phyloP scores from a whole-genome alignment of 2,329 filamentous ascomycete species.

The Stagonosporopsis tanaceti region DNA sequence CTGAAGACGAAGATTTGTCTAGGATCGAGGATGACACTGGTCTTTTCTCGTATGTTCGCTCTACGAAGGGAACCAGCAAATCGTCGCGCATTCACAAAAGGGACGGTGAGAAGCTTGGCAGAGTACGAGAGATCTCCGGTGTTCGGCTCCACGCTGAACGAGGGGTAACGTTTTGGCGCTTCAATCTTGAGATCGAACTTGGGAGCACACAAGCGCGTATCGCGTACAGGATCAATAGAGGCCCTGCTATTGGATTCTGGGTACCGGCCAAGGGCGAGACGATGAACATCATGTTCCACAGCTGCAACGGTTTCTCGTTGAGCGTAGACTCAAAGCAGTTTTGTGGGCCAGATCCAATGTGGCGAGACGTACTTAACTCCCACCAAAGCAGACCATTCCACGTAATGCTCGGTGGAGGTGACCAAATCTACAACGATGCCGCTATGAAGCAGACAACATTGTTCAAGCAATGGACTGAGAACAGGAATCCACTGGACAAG shows the following conservation, averaged over 20 bases:
- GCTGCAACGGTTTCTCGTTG: slow-evolving; percentile 93
- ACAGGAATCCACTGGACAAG: slow-evolving; percentile 81
- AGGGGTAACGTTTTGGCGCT: slow-evolving; percentile 95
- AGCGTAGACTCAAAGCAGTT: slow-evolving; percentile 80
- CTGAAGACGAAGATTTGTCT: slow-evolving; percentile 80
- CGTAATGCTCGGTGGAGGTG: slow-evolving; percentile 96
- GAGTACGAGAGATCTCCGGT: slow-evolving; percentile 83
- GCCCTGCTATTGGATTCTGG: slow-evolving; percentile 91
- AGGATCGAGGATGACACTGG: slow-evolving; percentile 80
- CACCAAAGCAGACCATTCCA: slow-evolving; percentile 95
- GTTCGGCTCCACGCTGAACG: slow-evolving; percentile 83
- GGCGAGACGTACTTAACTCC: slow-evolving; percentile 93
- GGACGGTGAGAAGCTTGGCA: slow-evolving; percentile 82
- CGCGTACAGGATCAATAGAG: slow-evolving; percentile 93
- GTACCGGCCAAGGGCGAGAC: slow-evolving; percentile 82
- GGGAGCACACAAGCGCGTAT: slow-evolving; percentile 80
- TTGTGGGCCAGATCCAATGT: slow-evolving; percentile 92
- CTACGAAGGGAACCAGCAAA: slow-evolving; percentile 48
- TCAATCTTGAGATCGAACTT: slow-evolving; percentile 93
- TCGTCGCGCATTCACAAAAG: slow-evolving; percentile 59
- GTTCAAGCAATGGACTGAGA: slow-evolving; percentile 85
- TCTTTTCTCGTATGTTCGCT: slow-evolving; percentile 75
- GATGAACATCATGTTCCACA: slow-evolving; percentile 99
- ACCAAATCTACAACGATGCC: slow-evolving; percentile 95
- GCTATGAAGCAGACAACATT: slow-evolving; percentile 76